phyloP scores from a whole-genome alignment of 805 yeast genomes.

The Yueomyces sinensis region DNA sequence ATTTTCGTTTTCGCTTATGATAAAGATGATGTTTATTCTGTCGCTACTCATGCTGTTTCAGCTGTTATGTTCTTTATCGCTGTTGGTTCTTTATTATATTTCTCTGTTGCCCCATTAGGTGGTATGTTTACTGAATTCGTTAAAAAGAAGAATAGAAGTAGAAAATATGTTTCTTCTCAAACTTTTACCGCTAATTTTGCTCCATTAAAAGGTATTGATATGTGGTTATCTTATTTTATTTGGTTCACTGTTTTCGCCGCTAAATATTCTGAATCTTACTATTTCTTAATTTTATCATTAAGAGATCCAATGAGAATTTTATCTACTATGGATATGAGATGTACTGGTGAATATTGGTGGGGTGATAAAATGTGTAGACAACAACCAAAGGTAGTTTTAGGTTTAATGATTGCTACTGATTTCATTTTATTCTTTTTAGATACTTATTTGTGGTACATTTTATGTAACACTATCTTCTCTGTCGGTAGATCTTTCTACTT shows the following conservation, averaged over 20 bases:
- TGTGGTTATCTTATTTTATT: slow-evolving; percentile 86
- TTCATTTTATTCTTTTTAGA: slow-evolving; percentile 92
- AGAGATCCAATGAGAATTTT: slow-evolving; percentile 91
- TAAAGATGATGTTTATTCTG: slow-evolving; percentile 49
- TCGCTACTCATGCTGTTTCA: slow-evolving; percentile 61
- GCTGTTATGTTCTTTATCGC: slow-evolving; percentile 85
- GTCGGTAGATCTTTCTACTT: slow-evolving; percentile 95
- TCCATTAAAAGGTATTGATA: slow-evolving; percentile 69
- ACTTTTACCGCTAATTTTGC: slow-evolving; percentile 89
- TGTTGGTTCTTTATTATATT: slow-evolving; percentile 68
- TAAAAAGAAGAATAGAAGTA: slow-evolving; percentile 76
- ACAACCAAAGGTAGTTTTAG: slow-evolving; percentile 81
- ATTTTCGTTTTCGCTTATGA: slow-evolving; percentile 76
- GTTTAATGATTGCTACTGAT: slow-evolving; percentile 87
- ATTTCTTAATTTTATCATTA: slow-evolving; percentile 74
- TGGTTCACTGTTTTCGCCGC: slow-evolving; percentile 87
- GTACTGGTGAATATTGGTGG: slow-evolving; percentile 90
- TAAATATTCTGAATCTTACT: slow-evolving; percentile 81
- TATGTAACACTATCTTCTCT: slow-evolving; percentile 86
- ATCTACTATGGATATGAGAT: slow-evolving; percentile 78
- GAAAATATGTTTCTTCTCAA: slow-evolving; percentile 85
- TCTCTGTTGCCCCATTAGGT: slow-evolving; percentile 90
- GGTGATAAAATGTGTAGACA: slow-evolving; percentile 58
- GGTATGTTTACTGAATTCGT: slow-evolving; percentile 91
- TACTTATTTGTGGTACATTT: slow-evolving; percentile 97